A percentile compares a stretch with the other conserved stretches of the same genome.
Conservation (phyloP, 805 yeast genomes). For the Yamadazyma takamatsuzukensis region DNA sequence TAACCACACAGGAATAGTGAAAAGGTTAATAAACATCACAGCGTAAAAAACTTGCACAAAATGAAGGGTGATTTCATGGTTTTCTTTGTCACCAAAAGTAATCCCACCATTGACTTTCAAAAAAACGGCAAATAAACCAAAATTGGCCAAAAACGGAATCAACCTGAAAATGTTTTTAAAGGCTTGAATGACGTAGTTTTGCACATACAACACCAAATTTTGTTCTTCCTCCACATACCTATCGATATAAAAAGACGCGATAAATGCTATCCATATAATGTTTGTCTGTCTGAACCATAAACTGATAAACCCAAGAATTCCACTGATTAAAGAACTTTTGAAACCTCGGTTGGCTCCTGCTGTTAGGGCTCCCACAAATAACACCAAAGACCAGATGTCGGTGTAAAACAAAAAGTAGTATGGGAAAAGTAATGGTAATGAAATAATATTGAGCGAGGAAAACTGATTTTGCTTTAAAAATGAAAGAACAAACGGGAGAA, state of each 20-base stretch:
- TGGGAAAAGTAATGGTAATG: constrained; percentile 70
- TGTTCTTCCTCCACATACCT: constrained; percentile 17
- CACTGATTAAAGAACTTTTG: constrained; percentile 35
- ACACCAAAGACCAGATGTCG: constrained; percentile 85
- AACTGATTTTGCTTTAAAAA: constrained; percentile 14
- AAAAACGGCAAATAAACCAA: constrained; percentile 52
- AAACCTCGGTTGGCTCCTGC: constrained; percentile 29
- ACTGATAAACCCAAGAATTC: constrained; percentile 57
- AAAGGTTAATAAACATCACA: constrained; percentile 53
- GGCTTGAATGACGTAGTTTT: constrained; percentile 24
- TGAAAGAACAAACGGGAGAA: constrained; percentile 46
- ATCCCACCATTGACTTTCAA: constrained; percentile 73
- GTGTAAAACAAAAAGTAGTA: constrained; percentile 84
- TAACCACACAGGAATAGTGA: constrained; percentile 76
- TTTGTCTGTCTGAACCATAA: constrained; percentile 87
- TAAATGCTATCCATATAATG: constrained; percentile 75
- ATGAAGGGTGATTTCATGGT: constrained; percentile 72
- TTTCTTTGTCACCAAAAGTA: constrained; percentile 87
- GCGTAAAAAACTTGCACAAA: constrained; percentile 82
- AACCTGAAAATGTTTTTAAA: constrained; percentile 19
- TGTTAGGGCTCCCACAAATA: constrained; percentile 55
- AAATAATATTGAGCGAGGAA: constrained; percentile 26
- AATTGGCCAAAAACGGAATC: constrained; percentile 53
- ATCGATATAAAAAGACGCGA: constrained; percentile 54
- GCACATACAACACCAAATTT: constrained; percentile 11